phyloP scores from a whole-genome alignment of 345 rosid species.

The Citrus inodora region DNA sequence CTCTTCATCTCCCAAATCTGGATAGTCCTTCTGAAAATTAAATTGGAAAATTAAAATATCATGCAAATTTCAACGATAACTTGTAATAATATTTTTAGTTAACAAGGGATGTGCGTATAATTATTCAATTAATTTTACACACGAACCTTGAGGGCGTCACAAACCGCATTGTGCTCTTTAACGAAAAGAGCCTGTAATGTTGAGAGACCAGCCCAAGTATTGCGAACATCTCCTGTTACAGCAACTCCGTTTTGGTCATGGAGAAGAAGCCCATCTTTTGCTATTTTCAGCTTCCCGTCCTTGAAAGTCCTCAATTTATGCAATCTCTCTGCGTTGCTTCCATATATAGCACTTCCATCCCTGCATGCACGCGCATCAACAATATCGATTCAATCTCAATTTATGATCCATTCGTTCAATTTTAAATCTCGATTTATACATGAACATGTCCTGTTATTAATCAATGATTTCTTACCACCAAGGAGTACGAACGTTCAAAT shows the following conservation, averaged over 20 bases:
- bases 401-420: neutral
- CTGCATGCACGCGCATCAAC: constrained; percentile 9
- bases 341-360: constrained; percentile 61
- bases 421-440: too few species aligned
- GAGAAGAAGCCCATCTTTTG: constrained; percentile 40
- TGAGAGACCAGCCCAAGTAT: constrained; percentile 58
- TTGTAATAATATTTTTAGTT: too few species aligned
- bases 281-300: constrained; percentile 55
- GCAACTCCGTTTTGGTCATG: constrained; percentile 38
- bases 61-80: neutral
- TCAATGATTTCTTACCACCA: constrained; percentile 44
- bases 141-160: constrained; percentile 48
- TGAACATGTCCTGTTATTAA: neutral
- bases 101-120: too few species aligned
- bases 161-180: constrained; percentile 50
- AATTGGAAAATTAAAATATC: neutral
- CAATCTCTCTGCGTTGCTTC: constrained; percentile 34
- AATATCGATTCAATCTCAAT: too few species aligned
- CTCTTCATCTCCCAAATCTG: constrained; percentile 40
- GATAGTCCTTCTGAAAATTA: constrained; percentile 30
- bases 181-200: constrained; percentile 48
- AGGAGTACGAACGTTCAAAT: constrained; percentile 45
- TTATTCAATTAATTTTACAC: too few species aligned
- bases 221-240: constrained; percentile 46
- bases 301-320: constrained; percentile 40